Percentiles rank a stretch among this genome's conserved stretches.
phyloP scores from a whole-genome alignment of 169 alveolate genomes.

The Cryptosporidium meleagridis region DNA sequence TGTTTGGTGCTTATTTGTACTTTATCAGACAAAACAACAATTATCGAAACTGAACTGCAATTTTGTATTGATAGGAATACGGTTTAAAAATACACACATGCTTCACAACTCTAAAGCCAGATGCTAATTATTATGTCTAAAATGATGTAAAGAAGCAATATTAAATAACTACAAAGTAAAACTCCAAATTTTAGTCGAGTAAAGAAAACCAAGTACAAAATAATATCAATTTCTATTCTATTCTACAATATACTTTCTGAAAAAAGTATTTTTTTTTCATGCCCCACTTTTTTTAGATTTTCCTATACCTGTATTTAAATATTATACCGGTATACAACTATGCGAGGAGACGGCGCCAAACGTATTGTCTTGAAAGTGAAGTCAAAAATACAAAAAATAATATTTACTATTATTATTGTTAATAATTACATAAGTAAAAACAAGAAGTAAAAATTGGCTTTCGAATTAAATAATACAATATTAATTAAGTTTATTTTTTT shows the following conservation, averaged over 20 bases:
- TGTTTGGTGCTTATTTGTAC: too few relatives aligned
- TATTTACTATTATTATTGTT: too few relatives aligned
- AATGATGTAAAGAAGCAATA: too few relatives aligned
- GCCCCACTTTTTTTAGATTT: not conserved
- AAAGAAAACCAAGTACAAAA: too few relatives aligned
- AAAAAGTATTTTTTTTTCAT: not conserved
- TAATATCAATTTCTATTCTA: not conserved
- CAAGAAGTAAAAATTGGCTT: not conserved
- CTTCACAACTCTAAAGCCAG: too few relatives aligned
- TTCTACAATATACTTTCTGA: not conserved
- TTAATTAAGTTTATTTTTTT: not conserved
- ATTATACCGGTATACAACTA: not conserved
- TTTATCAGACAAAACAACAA: too few relatives aligned
- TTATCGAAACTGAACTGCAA: too few relatives aligned
- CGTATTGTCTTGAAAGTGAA: slow-evolving; percentile 14
- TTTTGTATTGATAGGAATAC: too few relatives aligned
- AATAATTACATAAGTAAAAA: not conserved
- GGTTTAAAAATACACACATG: too few relatives aligned
- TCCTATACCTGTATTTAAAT: not conserved
- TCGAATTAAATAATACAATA: not conserved
- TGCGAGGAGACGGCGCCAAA: slow-evolving; percentile 41
- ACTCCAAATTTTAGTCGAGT: too few relatives aligned
- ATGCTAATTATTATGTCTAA: too few relatives aligned
- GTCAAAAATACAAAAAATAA: not conserved
- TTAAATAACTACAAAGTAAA: too few relatives aligned